Conservation (phyloP, 2,329 filamentous ascomycete genomes). For the Nothopassalora personata region DNA sequence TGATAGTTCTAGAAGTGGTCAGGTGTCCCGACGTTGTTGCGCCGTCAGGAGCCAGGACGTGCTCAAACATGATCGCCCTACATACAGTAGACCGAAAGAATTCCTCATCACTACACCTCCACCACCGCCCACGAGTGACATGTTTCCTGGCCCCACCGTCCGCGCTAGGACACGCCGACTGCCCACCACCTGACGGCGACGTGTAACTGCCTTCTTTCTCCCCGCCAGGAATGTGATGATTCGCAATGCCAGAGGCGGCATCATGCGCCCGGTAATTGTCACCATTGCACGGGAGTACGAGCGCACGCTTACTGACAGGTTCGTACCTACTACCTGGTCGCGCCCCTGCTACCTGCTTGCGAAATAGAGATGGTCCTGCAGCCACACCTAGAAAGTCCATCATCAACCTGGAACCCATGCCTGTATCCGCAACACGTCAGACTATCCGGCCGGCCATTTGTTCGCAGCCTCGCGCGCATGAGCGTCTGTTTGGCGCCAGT, state of each 20-base stretch:
- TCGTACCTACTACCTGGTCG: constrained; percentile 17
- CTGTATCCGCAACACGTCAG: constrained; percentile 18
- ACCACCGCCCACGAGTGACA: background rate
- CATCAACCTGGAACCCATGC: constrained; percentile 16
- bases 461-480: constrained; percentile 9
- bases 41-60: background rate
- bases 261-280: constrained; percentile 18
- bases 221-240: constrained; percentile 9
- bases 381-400: constrained; percentile 29
- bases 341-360: constrained; percentile 26
- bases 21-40: constrained; percentile 6
- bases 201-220: constrained; percentile 14
- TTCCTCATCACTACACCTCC: constrained; percentile 1
- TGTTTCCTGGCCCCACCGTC: constrained; percentile 3
- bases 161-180: constrained; percentile 17
- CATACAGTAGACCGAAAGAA: constrained; percentile 2
- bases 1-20: constrained; percentile 2
- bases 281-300: constrained; percentile 16
- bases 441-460: constrained; percentile 6
- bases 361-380: constrained; percentile 23
- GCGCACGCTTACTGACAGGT: constrained; percentile 27
- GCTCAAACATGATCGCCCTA: background rate
- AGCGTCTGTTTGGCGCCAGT: constrained; percentile 11
- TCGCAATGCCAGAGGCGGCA: constrained; percentile 7
- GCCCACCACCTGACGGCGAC: constrained; percentile 5